Evolutionary conservation across 352 stramenopile species (phyloP), one percentile per base, ranked within the genome.

Genomic region (Thalassiosira exigua): DNA sequence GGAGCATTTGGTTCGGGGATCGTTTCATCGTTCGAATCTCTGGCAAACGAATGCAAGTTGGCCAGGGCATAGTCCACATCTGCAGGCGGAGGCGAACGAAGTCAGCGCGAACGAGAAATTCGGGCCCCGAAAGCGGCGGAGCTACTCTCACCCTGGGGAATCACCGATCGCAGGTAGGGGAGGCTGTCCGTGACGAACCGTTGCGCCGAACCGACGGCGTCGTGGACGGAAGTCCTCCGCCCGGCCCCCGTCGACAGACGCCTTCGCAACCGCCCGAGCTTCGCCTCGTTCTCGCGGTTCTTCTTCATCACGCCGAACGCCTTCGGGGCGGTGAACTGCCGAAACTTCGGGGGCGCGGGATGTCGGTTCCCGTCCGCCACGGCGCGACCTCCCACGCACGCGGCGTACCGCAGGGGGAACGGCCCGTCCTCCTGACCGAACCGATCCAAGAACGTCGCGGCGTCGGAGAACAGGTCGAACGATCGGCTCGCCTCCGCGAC

Each of bases 231-330:
- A 21, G 66, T 81, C 22, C 48, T 29, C 12, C 64, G 26, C 27
- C 56, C 56, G 19, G 26, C 32, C 32, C 50, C 42, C 9, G 41
- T 11, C 51, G 65, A 72, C 21, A 82, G 21, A 65, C 70, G 56
- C 21, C 75, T 78, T 21, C 68, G 78, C 41, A 92, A 53, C 21
- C 84, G 69, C 12, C 79, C 58, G 21, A 92, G 65, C 39, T 77
- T 75, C 5, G 72, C 53, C 56, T 88, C 52, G 76, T 93, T 93
- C 17, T 85, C 75, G 33, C 46, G 7, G 1, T 62, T 79, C 53
- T 93, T 91, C 26, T 64, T 80, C 30, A 85, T 60, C 7, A 92
- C 76, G 46, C 85, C 66, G 71, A 89, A 92, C 0, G 91, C 59
- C 51, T 85, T 88, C 1, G 88, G 88, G 24, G 82, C 56, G 52